These are phyloP conservation scores for Stephanodiscus triporus DNA, from an alignment of 108 stramenopile species.

Conservation along the genomic window DNA sequence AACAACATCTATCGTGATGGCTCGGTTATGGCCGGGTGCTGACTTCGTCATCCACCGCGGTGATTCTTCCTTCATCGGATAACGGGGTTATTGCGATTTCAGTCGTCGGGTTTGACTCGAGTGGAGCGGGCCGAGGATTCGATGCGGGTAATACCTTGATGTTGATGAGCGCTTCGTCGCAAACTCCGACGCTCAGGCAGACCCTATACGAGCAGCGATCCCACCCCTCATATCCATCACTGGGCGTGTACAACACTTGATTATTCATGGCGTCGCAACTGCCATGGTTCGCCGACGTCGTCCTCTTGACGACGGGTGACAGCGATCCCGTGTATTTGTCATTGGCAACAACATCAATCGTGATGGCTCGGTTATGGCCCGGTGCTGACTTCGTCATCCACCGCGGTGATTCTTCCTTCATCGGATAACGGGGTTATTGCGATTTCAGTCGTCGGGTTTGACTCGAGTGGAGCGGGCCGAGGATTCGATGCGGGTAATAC, in stretches of 20 bases:
- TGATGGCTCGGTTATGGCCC: slow-evolving; percentile 19
- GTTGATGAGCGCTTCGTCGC: slow-evolving; percentile 38
- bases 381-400: slow-evolving; percentile 21
- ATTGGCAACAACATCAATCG: slow-evolving; percentile 29
- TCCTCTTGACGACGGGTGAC: slow-evolving; percentile 9
- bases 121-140: background rate
- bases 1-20: slow-evolving; percentile 27
- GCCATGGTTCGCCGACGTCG: slow-evolving; percentile 17
- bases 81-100: too few species aligned
- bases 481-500: slow-evolving; percentile 24
- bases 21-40: slow-evolving; percentile 16
- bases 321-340: slow-evolving; percentile 19
- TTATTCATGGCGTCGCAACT: slow-evolving; percentile 29
- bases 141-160: slow-evolving; percentile 29
- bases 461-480: too few species aligned
- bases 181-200: slow-evolving; percentile 28
- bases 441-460: too few species aligned
- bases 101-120: too few species aligned
- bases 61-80: slow-evolving; percentile 5
- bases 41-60: slow-evolving; percentile 26
- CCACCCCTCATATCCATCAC: slow-evolving; percentile 18
- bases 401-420: slow-evolving; percentile 16
- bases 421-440: too few species aligned
- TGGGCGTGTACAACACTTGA: slow-evolving; percentile 38
- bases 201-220: slow-evolving; percentile 35